These are phyloP conservation scores for Heliosperma pusillum DNA, from an alignment of 148 eudicot genomes.

Conservation along the genomic window DNA sequence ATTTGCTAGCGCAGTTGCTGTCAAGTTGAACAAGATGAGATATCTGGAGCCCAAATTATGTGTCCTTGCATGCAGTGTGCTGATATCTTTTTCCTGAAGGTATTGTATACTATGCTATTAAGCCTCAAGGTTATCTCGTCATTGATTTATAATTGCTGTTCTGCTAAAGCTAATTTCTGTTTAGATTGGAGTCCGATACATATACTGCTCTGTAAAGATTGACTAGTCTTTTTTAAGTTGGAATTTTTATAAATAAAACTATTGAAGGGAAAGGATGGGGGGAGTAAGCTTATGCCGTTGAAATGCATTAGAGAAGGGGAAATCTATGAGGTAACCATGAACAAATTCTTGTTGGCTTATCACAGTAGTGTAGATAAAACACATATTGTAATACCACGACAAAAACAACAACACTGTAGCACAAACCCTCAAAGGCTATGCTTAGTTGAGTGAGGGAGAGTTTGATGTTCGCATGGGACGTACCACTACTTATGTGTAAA, in stretches of 20 bases:
- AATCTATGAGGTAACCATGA: no score
- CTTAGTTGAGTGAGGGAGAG: no score
- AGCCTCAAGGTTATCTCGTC: background rate
- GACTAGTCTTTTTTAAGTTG: background rate
- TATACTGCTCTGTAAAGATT: background rate
- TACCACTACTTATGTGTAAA: no score
- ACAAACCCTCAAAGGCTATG: no score
- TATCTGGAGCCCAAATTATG: conserved; percentile 74
- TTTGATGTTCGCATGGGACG: no score
- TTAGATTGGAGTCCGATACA: background rate
- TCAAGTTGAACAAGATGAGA: conserved; percentile 74
- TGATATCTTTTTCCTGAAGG: conserved; percentile 90
- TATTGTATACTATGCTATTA: conserved; percentile 14
- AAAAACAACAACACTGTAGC: no score
- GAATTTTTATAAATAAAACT: no score
- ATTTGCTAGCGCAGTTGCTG: conserved; percentile 49
- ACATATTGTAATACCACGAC: no score
- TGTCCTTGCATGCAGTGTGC: conserved; percentile 99
- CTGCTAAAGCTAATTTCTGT: conserved; percentile 1
- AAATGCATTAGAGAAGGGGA: no score
- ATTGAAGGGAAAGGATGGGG: background rate
- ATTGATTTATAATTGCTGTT: background rate
- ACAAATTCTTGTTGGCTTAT: no score
- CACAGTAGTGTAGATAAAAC: no score
- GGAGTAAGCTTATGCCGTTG: background rate